These are phyloP conservation scores for Penicillium digitatum DNA, from an alignment of 2,329 filamentous ascomycete species.

Conservation along the genomic window DNA sequence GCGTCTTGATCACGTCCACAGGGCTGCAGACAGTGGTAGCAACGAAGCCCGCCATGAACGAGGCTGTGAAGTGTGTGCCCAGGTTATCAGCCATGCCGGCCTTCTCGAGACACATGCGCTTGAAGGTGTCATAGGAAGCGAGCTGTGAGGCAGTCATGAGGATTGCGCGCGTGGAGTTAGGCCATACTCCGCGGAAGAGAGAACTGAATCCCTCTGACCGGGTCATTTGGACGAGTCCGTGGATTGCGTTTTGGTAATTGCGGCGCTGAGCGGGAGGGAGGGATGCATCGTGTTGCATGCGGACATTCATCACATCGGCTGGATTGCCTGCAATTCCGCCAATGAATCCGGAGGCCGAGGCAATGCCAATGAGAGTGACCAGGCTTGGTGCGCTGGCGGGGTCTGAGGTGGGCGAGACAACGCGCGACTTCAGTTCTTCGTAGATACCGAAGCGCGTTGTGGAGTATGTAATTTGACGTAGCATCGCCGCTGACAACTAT, in stretches of 20 bases:
- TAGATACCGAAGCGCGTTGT: slow-evolving; percentile 96
- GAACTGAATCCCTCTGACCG: slow-evolving; percentile 71
- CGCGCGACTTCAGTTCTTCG: slow-evolving; percentile 78
- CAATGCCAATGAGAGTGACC: slow-evolving; percentile 74
- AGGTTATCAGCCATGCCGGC: slow-evolving; percentile 55
- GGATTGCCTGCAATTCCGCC: slow-evolving; percentile 91
- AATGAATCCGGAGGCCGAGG: slow-evolving; percentile 76
- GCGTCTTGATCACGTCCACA: slow-evolving; percentile 64
- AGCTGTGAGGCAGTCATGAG: slow-evolving; percentile 64
- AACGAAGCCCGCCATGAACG: slow-evolving; percentile 61
- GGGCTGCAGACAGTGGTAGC: slow-evolving; percentile 65
- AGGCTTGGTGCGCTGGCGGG: slow-evolving; percentile 59
- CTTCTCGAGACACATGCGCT: slow-evolving; percentile 51
- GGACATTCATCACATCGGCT: slow-evolving; percentile 93
- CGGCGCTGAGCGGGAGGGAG: slow-evolving; percentile 69
- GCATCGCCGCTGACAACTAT: slow-evolving; percentile 78
- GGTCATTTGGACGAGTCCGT: slow-evolving; percentile 84
- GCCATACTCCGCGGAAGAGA: slow-evolving; percentile 72
- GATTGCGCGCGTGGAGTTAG: slow-evolving; percentile 60
- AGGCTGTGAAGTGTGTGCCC: slow-evolving; percentile 59
- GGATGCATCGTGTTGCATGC: slow-evolving; percentile 91
- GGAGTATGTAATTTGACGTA: slow-evolving; percentile 93
- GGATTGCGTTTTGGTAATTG: slow-evolving; percentile 84
- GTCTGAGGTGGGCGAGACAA: slow-evolving; percentile 41
- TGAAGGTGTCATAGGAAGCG: slow-evolving; percentile 62